Evolutionary conservation across 2,329 filamentous ascomycete genomes (phyloP), one percentile per base, ranked within the genome.

Genomic region (Nemania sp.): DNA sequence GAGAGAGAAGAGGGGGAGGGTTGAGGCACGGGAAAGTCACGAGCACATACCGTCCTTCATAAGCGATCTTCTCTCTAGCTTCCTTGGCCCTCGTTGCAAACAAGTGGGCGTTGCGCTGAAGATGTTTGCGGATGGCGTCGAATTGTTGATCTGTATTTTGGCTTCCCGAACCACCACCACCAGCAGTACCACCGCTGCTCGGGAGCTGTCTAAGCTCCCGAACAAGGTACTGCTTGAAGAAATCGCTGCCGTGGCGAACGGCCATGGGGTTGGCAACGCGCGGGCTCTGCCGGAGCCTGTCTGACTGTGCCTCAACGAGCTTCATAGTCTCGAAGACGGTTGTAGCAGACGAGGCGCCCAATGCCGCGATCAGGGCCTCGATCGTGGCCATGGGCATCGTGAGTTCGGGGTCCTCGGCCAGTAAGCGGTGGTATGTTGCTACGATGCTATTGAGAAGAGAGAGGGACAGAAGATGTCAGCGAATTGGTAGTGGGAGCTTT

Each of bases 371-470:
- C 55, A 99, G 81, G 23, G 91, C 86, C 75, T 96, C 90, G 69
- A 96, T 96, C 54, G 92, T 91, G 17, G 94, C 94, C 50, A 99
- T 90, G 59, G 94, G 92, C 84, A 96, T 97, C 30, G 93, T 97
- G 48, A 97, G 81, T 58, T 96, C 90, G 9, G 88, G 81, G 70
- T 97, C 91, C 46, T 80, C 76, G 56, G 74, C 70, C 44, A 84
- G 79, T 54, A 84, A 77, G 55, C 73, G 72, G 61, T 77, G 72
- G 68, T 84, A 85, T 19, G 78, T 77, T 22, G 73, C 70, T 55
- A 84, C 81, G 63, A 85, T 83, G 68, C 80, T 82, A 57, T 44
- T 41, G 11, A 22, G 3, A 5, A 33, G 37, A 23, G 20, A 40
- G 30, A 24, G 30, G 19, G 11, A 40, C 4, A 17, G 39, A 15